Conservation (phyloP, 352 stramenopile species). For the Pythium dissotocum region DNA sequence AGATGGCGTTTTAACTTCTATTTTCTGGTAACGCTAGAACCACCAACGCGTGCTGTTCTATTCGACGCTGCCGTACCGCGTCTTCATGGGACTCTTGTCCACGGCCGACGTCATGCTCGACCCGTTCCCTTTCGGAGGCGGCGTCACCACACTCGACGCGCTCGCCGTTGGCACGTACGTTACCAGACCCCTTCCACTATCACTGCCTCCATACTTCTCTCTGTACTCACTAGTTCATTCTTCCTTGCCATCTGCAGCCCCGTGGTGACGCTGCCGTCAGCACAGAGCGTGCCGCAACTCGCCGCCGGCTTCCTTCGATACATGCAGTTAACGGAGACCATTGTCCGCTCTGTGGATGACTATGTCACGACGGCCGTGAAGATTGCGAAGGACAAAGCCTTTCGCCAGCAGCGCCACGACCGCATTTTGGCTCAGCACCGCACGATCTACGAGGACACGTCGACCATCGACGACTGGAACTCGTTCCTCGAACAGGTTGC, state of each 20-base stretch:
- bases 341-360: constrained; percentile 38
- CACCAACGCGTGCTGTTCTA: constrained; percentile 59
- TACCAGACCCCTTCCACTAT: neutral
- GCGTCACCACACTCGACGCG: constrained; percentile 82
- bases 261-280: constrained; percentile 54
- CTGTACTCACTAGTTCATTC: too few relatives aligned
- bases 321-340: constrained; percentile 49
- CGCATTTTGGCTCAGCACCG: constrained; percentile 23
- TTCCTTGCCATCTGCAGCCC: constrained; percentile 29
- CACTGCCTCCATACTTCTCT: too few relatives aligned
- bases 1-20: too few relatives aligned
- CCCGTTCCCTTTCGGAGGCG: constrained; percentile 82
- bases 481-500: constrained; percentile 31
- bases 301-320: constrained; percentile 60
- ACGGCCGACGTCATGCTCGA: constrained; percentile 75
- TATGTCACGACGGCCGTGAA: constrained; percentile 40
- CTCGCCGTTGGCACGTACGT: constrained; percentile 76
- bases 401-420: constrained; percentile 10
- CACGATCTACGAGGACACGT: constrained; percentile 30
- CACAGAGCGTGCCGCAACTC: constrained; percentile 57
- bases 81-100: constrained; percentile 58
- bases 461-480: constrained; percentile 38
- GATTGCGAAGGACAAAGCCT: constrained; percentile 32
- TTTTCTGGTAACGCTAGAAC: constrained; percentile 9
- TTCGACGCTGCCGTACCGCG: constrained; percentile 49